These are phyloP conservation scores for Xerocomus cyaneibrunnescens DNA, from an alignment of 1,284 basidiomycete genomes.

Conservation along the genomic window DNA sequence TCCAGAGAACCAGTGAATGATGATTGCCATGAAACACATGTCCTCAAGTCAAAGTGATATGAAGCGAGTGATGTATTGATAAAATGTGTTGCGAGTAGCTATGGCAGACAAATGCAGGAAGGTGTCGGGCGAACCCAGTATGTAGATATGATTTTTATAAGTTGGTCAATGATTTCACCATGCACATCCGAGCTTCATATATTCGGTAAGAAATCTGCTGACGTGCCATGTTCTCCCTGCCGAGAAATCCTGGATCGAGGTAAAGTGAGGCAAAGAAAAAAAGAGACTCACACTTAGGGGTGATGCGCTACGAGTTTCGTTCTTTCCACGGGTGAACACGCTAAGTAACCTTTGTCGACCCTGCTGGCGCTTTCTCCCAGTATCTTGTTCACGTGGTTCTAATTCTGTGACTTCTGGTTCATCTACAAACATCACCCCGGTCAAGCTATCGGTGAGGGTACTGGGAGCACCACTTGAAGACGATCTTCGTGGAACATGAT, in stretches of 20 bases:
- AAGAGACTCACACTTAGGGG: slow-evolving; percentile 17
- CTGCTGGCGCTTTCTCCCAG: slow-evolving; percentile 13
- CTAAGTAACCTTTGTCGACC: slow-evolving; percentile 29
- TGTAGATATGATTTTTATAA: slow-evolving; percentile 6
- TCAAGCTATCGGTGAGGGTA: slow-evolving; percentile 6
- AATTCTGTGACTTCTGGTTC: slow-evolving; percentile 23
- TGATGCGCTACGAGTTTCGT: slow-evolving; percentile 6
- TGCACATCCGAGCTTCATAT: slow-evolving; percentile 2
- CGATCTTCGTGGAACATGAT: slow-evolving; percentile 17
- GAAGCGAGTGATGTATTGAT: slow-evolving; percentile 4
- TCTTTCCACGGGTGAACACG: slow-evolving; percentile 29
- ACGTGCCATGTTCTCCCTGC: slow-evolving; percentile 10
- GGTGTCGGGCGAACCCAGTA: background rate
- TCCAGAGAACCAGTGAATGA: background rate
- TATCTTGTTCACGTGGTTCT: slow-evolving; percentile 8
- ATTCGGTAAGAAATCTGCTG: slow-evolving; percentile 5
- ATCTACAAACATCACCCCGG: slow-evolving; percentile 17
- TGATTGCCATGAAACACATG: background rate
- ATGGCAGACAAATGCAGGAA: background rate
- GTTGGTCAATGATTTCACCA: slow-evolving; percentile 12
- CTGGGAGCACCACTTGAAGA: slow-evolving; percentile 20
- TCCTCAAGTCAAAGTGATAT: background rate
- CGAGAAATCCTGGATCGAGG: background rate
- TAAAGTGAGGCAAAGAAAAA: background rate
- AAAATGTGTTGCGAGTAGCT: background rate